phyloP scores from a whole-genome alignment of 306 rosid genomes.

The Quercus gilva region DNA sequence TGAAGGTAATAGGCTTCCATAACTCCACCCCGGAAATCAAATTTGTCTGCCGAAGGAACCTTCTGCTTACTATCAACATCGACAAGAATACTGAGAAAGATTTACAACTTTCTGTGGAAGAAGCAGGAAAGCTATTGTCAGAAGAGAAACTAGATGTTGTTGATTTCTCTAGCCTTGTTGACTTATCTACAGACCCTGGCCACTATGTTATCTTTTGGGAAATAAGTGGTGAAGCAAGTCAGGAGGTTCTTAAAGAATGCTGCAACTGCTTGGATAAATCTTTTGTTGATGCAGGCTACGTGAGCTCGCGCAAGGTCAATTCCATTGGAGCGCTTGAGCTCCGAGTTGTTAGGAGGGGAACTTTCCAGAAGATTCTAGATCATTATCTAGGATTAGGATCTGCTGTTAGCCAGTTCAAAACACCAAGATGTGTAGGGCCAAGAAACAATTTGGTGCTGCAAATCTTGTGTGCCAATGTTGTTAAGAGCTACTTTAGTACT shows the following conservation, averaged over 20 bases:
- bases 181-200: conserved; percentile 63
- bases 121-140: conserved; percentile 50
- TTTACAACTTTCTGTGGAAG: conserved; percentile 68
- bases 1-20: conserved; percentile 73
- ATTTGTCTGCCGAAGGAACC: conserved; percentile 61
- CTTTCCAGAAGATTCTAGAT: conserved; percentile 70
- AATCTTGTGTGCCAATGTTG: conserved; percentile 61
- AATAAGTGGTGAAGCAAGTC: conserved; percentile 65
- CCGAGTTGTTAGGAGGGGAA: conserved; percentile 61
- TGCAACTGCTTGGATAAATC: conserved; percentile 69
- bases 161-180: conserved; percentile 74
- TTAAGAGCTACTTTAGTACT: conserved; percentile 54
- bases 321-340: conserved; percentile 72
- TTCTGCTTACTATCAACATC: conserved; percentile 66
- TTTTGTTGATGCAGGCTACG: conserved; percentile 73
- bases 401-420: conserved; percentile 77
- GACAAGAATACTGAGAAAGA: conserved; percentile 93
- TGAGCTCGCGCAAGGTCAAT: conserved; percentile 58
- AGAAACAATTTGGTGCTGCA: conserved; percentile 53
- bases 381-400: conserved; percentile 59
- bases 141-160: conserved; percentile 69
- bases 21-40: conserved; percentile 77
- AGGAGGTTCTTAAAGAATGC: conserved; percentile 65
- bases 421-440: conserved; percentile 73
- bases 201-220: conserved; percentile 92